Evolutionary conservation across 2,329 filamentous ascomycete genomes (phyloP).

Genomic region (Aspergillus aculeatinus): DNA sequence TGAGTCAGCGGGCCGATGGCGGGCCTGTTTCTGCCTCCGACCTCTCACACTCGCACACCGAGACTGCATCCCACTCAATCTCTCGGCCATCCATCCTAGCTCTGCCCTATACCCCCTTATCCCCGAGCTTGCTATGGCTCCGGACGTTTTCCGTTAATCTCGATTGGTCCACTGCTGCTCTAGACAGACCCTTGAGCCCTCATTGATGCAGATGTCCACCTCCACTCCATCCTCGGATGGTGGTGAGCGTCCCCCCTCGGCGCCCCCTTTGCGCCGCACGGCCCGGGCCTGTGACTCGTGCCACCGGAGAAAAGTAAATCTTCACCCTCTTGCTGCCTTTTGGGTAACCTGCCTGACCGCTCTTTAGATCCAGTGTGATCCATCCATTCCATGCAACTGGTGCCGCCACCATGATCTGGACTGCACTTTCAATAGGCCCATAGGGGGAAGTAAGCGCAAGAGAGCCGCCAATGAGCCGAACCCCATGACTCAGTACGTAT

Average conservation of each 20-base stretch:
- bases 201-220: not conserved
- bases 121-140: not conserved
- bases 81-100: not conserved
- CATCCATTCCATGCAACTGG: constrained; percentile 2
- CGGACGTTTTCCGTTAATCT: not conserved
- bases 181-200: not conserved
- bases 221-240: not conserved
- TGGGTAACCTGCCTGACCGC: not conserved
- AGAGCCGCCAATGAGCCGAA: not conserved
- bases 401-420: constrained; percentile 6
- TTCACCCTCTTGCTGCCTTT: not conserved
- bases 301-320: constrained; percentile 4
- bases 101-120: not conserved
- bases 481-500: not conserved
- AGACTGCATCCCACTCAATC: not conserved
- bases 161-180: not conserved
- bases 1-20: not conserved
- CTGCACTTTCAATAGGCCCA: constrained; percentile 4
- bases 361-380: constrained; percentile 5
- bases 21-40: not conserved
- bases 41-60: not conserved
- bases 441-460: constrained; percentile 3
- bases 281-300: constrained; percentile 7
- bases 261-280: constrained; percentile 3
- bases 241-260: not conserved